phyloP scores from a whole-genome alignment of 768 basidiomycete species.

The Leccinum truebloodii region DNA sequence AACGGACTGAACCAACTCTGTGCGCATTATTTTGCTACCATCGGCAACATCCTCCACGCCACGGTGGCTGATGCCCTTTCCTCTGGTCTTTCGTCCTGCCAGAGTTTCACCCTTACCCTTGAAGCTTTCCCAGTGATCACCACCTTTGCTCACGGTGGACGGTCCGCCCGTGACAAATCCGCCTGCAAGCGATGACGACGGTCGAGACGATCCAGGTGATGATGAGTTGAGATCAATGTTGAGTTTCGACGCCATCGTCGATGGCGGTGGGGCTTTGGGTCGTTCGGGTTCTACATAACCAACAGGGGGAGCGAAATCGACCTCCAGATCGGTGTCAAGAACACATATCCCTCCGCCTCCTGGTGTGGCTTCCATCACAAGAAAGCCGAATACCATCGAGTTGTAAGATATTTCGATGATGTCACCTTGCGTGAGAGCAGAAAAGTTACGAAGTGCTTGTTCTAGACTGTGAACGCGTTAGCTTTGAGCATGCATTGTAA shows the following conservation, averaged over 20 bases:
- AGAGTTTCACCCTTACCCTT: slow-evolving; percentile 94
- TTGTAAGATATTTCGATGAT: slow-evolving; percentile 99
- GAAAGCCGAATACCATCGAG: slow-evolving; percentile 89
- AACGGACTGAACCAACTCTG: slow-evolving; percentile 63
- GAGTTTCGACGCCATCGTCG: slow-evolving; percentile 96
- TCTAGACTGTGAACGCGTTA: slow-evolving; percentile 65
- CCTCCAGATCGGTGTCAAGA: slow-evolving; percentile 95
- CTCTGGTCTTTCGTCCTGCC: slow-evolving; percentile 89
- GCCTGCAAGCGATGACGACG: slow-evolving; percentile 71
- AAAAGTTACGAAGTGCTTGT: slow-evolving; percentile 91
- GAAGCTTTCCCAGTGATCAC: slow-evolving; percentile 93
- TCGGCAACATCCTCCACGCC: slow-evolving; percentile 77
- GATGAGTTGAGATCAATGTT: slow-evolving; percentile 90
- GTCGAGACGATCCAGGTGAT: slow-evolving; percentile 84
- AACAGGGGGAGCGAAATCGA: slow-evolving; percentile 92
- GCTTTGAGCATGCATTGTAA: neutral
- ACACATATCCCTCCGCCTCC: slow-evolving; percentile 87
- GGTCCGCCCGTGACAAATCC: slow-evolving; percentile 58
- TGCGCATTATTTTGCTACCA: slow-evolving; percentile 86
- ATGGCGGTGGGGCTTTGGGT: slow-evolving; percentile 73
- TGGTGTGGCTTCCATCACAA: slow-evolving; percentile 92
- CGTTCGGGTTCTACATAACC: slow-evolving; percentile 95
- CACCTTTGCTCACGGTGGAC: slow-evolving; percentile 65
- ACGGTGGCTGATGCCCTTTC: slow-evolving; percentile 86
- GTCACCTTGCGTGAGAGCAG: slow-evolving; percentile 89